phyloP scores from a whole-genome alignment of 2,329 filamentous ascomycete species.

The Microdochium bolleyi region DNA sequence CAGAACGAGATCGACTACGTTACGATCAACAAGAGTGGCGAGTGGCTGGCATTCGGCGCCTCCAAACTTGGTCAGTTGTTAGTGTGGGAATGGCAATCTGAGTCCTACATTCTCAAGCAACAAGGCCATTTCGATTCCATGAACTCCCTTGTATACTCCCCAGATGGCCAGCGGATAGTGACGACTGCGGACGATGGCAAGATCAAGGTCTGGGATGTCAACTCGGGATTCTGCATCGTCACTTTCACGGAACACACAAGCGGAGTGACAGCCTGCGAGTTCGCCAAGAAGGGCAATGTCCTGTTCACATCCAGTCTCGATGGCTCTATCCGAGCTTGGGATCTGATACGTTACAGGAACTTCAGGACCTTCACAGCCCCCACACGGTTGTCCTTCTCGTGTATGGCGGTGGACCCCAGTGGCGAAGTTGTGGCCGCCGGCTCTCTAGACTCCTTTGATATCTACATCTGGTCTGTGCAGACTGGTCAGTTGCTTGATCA shows the following conservation, averaged over 20 bases:
- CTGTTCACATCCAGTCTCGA: conserved; percentile 93
- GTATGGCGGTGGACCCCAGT: conserved; percentile 91
- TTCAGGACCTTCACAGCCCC: conserved; percentile 97
- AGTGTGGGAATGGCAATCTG: conserved; percentile 99
- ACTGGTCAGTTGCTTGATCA: conserved; percentile 91
- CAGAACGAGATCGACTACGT: conserved; percentile 95
- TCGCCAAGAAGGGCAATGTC: conserved; percentile 90
- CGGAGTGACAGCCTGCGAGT: conserved; percentile 89
- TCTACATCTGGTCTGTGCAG: conserved; percentile 98
- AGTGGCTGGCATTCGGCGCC: conserved; percentile 96
- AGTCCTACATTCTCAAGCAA: conserved; percentile 97
- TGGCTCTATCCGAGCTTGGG: conserved; percentile 91
- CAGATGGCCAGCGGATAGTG: conserved; percentile 86
- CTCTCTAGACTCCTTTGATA: conserved; percentile 91
- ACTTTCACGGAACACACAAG: conserved; percentile 97
- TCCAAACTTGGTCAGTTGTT: conserved; percentile 92
- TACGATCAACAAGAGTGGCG: conserved; percentile 86
- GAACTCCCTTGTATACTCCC: conserved; percentile 88
- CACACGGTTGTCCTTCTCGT: conserved; percentile 84
- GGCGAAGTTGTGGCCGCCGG: conserved; percentile 95
- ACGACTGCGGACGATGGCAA: conserved; percentile 96
- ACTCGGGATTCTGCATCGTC: conserved; percentile 94
- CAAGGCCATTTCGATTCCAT: conserved; percentile 96
- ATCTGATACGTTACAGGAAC: conserved; percentile 90
- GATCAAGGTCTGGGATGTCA: conserved; percentile 96